Evolutionary conservation across 2,329 filamentous ascomycete genomes (phyloP).

Genomic region (Colletotrichum sp.): DNA sequence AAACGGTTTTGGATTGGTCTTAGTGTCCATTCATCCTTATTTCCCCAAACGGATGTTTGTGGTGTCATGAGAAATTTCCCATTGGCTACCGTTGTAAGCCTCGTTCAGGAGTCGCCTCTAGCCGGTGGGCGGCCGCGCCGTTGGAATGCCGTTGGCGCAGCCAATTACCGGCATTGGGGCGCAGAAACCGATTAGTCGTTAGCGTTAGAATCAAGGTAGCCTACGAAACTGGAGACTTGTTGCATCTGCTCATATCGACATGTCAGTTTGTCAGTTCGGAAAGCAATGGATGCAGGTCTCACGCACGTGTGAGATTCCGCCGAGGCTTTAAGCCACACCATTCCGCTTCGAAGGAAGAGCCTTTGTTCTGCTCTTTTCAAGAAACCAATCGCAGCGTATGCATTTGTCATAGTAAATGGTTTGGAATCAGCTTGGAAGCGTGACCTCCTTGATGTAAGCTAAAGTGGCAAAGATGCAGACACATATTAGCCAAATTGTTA

Average conservation of each 20-base stretch:
- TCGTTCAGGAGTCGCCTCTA: background rate
- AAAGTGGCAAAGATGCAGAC: background rate
- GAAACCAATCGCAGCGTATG: background rate
- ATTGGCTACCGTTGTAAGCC: background rate
- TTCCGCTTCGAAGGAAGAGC: background rate
- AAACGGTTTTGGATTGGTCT: background rate
- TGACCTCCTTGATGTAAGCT: background rate
- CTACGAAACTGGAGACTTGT: background rate
- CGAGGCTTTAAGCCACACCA: background rate
- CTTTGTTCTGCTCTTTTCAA: background rate
- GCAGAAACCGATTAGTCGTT: background rate
- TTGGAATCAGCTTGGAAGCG: background rate
- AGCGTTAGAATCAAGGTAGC: background rate
- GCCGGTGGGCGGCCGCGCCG: background rate
- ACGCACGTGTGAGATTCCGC: background rate
- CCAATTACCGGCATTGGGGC: background rate
- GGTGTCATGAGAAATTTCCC: background rate
- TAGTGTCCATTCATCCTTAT: background rate
- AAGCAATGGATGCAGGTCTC: background rate
- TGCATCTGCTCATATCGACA: background rate
- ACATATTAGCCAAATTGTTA: background rate
- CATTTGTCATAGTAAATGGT: background rate
- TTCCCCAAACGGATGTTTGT: background rate
- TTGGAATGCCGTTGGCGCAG: background rate
- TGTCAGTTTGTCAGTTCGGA: background rate